Base-by-base conservation (phyloP, 306 rosid genomes). In the Parietaria judaica region DNA sequence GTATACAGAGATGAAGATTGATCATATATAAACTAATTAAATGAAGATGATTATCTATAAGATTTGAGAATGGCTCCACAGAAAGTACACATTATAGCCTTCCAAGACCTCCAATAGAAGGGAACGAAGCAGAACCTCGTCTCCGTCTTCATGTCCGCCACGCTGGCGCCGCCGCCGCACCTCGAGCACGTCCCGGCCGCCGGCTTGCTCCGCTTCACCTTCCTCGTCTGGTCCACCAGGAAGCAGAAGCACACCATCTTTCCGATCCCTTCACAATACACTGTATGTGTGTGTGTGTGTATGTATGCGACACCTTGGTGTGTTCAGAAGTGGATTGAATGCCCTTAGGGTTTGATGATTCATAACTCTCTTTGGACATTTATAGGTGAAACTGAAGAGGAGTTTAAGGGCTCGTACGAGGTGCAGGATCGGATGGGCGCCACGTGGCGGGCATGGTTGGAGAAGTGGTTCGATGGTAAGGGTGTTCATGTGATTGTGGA, bases 51-150 rank as follows among this genome's bases (percentile, higher is more conserved):
- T 47, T 70, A 83, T 79, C 66, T 64, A 36, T 89, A 89, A 43
- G 91, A 83, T 59, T 84, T 89, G 54, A 89, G 97, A 70, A 76
- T 68, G 58, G 97, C 85, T 55, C 97, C 97, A 63, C 97, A 89
- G 60, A 86, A 78, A 10, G 89, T 86, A 39, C 97, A 89, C 4
- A 80, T 71, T 14, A 89, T 77, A 51, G 97, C 97, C 67, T 71
- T 89, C 89, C 89, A 80, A 50, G 80, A 64, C 43, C 69, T 86
- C 76, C 81, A 78, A 59, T 81, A 75, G 38, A 89, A 60, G 0
- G 97, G 91, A 54, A 89, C 74, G 39, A 52, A 66, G 50, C 95
- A 89, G 60, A 89, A 78, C 70, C 87, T 77, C 13, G 97, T 86
- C 16, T 72, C 68, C 4, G 97, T 89, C 36, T 55, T 67, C 76